Percentiles rank a stretch among this genome's conserved stretches.
phyloP scores from a whole-genome alignment of 1,284 basidiomycete species.

The Austroboletus niveus region DNA sequence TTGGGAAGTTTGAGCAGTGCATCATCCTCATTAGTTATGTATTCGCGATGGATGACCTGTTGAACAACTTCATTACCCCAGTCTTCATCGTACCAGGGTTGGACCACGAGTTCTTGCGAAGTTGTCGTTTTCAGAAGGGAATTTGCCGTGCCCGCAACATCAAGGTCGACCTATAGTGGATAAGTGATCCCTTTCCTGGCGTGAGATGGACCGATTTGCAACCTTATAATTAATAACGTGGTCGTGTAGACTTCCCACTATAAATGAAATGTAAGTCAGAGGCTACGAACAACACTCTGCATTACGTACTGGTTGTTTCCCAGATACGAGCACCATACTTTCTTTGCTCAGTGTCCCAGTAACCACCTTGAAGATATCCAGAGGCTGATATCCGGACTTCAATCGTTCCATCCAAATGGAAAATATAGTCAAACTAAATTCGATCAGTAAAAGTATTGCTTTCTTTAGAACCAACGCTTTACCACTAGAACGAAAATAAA shows the following conservation, averaged over 20 bases:
- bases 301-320: constrained; percentile 47
- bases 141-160: constrained; percentile 57
- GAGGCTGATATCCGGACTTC: constrained; percentile 65
- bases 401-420: constrained; percentile 64
- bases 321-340: constrained; percentile 57
- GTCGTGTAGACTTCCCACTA: constrained; percentile 69
- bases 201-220: neutral
- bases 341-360: constrained; percentile 50
- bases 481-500: constrained; percentile 36
- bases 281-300: neutral
- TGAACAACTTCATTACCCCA: constrained; percentile 56
- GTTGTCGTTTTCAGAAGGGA: constrained; percentile 54
- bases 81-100: constrained; percentile 62
- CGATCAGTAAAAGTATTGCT: constrained; percentile 7
- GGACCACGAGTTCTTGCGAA: constrained; percentile 45
- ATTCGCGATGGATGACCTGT: constrained; percentile 49
- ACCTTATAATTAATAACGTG: constrained; percentile 68
- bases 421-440: constrained; percentile 61
- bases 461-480: neutral
- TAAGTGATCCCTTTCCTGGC: constrained; percentile 9
- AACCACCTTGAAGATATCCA: constrained; percentile 65
- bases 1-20: constrained; percentile 49
- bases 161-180: constrained; percentile 46
- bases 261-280: neutral
- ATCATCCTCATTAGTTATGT: constrained; percentile 57